Evolutionary conservation across 345 rosid genomes (phyloP), one percentile per base, ranked within the genome.

Genomic region (Gossypium ekmanianum): DNA sequence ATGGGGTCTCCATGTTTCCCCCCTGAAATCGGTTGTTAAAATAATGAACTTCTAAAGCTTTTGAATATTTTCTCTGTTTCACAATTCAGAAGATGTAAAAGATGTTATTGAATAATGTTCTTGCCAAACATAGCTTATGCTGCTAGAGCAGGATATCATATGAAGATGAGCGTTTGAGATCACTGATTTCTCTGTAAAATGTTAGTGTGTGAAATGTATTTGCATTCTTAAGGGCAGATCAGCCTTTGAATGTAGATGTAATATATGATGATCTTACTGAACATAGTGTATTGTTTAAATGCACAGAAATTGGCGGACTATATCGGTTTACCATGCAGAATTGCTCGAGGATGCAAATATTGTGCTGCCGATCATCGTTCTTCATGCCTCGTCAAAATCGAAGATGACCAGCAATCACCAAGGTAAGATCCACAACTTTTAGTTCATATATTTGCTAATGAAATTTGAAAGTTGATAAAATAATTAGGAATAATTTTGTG

Each of bases 291-390:
- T 22, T 74, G 45, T 76, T 81, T 58, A 45, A 26, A 54, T 71
- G 0, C 87, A 85, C 94, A 94, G 98, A 94, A 91, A 87, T 84
- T 94, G 91, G 98, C 98, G 26, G 98, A 94, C 76, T 83, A 72
- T 79, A 88, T 94, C 73, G 98, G 98, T 57, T 87, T 94, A 83
- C 98, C 98, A 17, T 94, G 98, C 80, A 91, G 98, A 84, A 94
- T 94, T 68, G 98, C 98, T 82, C 86, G 86, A 73, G 98, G 98
- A 69, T 94, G 98, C 91, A 91, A 74, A 79, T 92, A 91, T 69
- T 94, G 98, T 80, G 85, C 79, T 34, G 87, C 91, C 76, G 91
- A 90, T 22, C 97, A 94, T 81, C 87, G 85, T 34, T 92, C 98
- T 20, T 94, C 95, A 74, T 94, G 98, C 88, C 94, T 94, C 57